These are phyloP conservation scores for Linnemannia hyalina DNA, from an alignment of 192 early-diverging fungal genomes.

Conservation along the genomic window DNA sequence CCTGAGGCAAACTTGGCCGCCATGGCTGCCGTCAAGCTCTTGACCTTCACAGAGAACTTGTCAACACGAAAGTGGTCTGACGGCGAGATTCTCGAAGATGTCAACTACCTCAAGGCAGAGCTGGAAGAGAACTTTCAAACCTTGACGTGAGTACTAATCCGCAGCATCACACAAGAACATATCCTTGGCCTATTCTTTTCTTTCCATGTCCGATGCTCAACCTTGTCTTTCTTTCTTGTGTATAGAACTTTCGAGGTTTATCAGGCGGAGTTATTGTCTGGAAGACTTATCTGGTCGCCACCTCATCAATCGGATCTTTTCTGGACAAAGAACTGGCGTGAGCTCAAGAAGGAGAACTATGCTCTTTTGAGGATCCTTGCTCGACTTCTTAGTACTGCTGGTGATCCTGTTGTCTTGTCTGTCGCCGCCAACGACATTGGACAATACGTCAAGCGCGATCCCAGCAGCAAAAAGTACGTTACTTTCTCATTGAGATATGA, in stretches of 20 bases:
- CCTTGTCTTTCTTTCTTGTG: background rate
- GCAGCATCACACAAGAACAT: too few relatives aligned
- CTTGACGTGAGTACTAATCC: constrained; percentile 67
- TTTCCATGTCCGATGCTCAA: background rate
- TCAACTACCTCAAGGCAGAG: constrained; percentile 79
- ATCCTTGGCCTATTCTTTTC: background rate
- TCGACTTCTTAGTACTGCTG: constrained; percentile 71
- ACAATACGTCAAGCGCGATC: constrained; percentile 88
- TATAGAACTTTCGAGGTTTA: constrained; percentile 95
- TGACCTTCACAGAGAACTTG: constrained; percentile 81
- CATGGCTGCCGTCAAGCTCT: constrained; percentile 87
- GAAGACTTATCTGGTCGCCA: constrained; percentile 92
- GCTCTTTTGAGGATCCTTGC: constrained; percentile 78
- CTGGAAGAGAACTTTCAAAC: constrained; percentile 83
- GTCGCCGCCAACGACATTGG: constrained; percentile 90
- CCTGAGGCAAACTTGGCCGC: constrained; percentile 84
- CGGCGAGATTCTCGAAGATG: constrained; percentile 86
- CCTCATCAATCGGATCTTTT: constrained; percentile 93
- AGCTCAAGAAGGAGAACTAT: constrained; percentile 83
- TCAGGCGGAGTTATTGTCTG: constrained; percentile 84
- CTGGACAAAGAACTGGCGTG: constrained; percentile 90
- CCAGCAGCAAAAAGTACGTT: constrained; percentile 90
- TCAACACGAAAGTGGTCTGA: constrained; percentile 92
- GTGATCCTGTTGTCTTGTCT: constrained; percentile 75
- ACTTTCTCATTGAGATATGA: constrained; percentile 77